Base-by-base conservation (phyloP, 2,329 filamentous ascomycete genomes). In the Pseudogymnoascus sp. region DNA sequence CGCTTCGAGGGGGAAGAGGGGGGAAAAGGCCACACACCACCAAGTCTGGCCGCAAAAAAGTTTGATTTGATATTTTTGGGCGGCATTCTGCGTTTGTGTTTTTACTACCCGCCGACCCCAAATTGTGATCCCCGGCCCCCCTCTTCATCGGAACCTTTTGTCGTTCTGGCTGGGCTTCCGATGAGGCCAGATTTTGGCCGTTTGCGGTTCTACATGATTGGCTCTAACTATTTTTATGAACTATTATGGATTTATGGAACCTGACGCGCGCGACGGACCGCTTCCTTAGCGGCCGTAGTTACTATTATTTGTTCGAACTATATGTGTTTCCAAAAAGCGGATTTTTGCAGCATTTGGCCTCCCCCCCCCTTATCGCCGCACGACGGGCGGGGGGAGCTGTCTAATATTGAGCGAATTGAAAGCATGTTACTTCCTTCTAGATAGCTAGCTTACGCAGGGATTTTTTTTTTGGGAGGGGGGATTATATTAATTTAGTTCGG, bases 201-300 rank as follows among this genome's bases (percentile, higher is more conserved):
- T 48, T 21, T 14, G 19, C 14, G 43, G 21, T 23, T 25, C 43
- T 48, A 14, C 43, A 48, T 25, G 43, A 48, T 48, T 48, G 43
- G 43, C 43, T 48, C 43, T 48, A 14, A 34, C 43, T 48, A 23
- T 13, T 21, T 8, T 48, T 48, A 48, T 48, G 43, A 48, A 23
- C 19, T 48, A 23, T 48, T 48, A 48, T 48, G 43, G 43, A 48
- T 23, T 48, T 48, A 48, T 48, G 43, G 19, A 48, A 48, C 43
- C 43, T 48, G 43, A 48, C 43, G 43, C 43, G 43, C 43, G 43
- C 43, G 43, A 48, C 43, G 43, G 43, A 48, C 43, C 43, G 43
- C 43, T 48, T 48, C 43, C 43, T 45, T 48, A 48, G 43, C 43
- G 43, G 43, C 43, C 43, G 43, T 48, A 48, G 43, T 48, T 48